Conservation (phyloP, 768 basidiomycete genomes). For the Hirschioporus abietinus region DNA sequence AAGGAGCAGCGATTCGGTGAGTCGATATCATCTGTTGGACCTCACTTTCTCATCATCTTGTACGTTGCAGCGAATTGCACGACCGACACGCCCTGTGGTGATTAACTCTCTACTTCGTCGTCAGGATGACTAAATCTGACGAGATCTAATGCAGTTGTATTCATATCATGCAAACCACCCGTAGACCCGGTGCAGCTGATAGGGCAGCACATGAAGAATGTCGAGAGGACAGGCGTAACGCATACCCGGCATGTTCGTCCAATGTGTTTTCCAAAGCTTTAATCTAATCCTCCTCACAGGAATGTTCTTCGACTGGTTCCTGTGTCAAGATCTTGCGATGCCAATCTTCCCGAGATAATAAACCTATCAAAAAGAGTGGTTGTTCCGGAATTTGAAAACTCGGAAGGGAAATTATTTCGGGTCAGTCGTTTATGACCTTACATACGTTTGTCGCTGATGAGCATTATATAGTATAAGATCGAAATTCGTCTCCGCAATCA, state of each 20-base stretch:
- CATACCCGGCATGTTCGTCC: conserved; percentile 49
- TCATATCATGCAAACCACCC: conserved; percentile 75
- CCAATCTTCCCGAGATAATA: conserved; percentile 66
- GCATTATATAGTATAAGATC: conserved; percentile 65
- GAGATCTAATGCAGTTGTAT: conserved; percentile 46
- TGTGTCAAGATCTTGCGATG: conserved; percentile 58
- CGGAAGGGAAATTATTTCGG: conserved; percentile 31
- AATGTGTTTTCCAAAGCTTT: background rate
- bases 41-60: background rate
- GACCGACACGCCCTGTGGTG: conserved; percentile 78
- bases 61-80: conserved; percentile 56
- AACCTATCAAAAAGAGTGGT: conserved; percentile 53
- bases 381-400: conserved; percentile 44
- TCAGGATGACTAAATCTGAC: background rate
- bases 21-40: conserved; percentile 15
- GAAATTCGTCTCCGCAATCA: conserved; percentile 75
- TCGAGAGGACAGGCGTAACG: conserved; percentile 56
- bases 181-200: conserved; percentile 73
- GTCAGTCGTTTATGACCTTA: background rate
- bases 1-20: conserved; percentile 61
- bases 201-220: conserved; percentile 53
- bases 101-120: conserved; percentile 13
- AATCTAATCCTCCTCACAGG: conserved; percentile 30
- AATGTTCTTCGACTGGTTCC: conserved; percentile 69
- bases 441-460: conserved; percentile 9